phyloP scores from a whole-genome alignment of 192 early-diverging fungal species.

The Coemansia sp. region DNA sequence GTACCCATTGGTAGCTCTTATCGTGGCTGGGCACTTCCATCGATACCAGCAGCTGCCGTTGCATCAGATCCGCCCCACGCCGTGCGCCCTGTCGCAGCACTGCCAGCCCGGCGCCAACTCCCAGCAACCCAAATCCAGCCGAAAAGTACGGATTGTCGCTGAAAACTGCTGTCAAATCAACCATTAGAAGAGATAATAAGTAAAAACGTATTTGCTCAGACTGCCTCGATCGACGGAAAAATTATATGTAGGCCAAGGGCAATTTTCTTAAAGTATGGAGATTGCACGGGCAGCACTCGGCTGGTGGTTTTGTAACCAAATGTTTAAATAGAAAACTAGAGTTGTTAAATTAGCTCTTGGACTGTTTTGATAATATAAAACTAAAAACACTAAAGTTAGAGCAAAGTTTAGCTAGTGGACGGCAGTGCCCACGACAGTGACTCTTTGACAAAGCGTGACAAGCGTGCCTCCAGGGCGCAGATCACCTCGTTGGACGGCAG shows the following conservation, averaged over 20 bases:
- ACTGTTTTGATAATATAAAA: no score
- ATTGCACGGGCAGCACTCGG: neutral
- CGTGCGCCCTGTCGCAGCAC: slow-evolving; percentile 71
- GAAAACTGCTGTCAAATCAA: slow-evolving; percentile 54
- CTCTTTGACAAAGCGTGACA: slow-evolving; percentile 55
- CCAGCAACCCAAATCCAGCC: slow-evolving; percentile 90
- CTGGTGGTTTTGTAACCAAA: no score
- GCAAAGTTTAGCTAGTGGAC: slow-evolving; percentile 26
- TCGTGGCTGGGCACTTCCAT: slow-evolving; percentile 95
- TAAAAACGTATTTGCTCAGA: neutral
- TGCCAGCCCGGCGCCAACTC: slow-evolving; percentile 80
- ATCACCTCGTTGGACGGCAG: slow-evolving; percentile 54
- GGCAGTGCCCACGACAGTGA: slow-evolving; percentile 53
- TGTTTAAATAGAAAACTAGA: no score
- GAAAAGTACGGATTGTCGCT: slow-evolving; percentile 89
- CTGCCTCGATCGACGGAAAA: neutral
- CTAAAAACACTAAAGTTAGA: neutral
- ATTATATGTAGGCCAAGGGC: neutral
- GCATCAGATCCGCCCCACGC: slow-evolving; percentile 66
- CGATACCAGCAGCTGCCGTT: slow-evolving; percentile 80
- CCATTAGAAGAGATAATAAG: slow-evolving; percentile 33
- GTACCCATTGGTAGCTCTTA: slow-evolving; percentile 89
- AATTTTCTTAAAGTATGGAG: neutral
- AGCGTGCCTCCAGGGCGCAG: slow-evolving; percentile 45
- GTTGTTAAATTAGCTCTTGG: no score